phyloP scores from a whole-genome alignment of 2,329 filamentous ascomycete species.

The Myriosclerotinia curreyana region DNA sequence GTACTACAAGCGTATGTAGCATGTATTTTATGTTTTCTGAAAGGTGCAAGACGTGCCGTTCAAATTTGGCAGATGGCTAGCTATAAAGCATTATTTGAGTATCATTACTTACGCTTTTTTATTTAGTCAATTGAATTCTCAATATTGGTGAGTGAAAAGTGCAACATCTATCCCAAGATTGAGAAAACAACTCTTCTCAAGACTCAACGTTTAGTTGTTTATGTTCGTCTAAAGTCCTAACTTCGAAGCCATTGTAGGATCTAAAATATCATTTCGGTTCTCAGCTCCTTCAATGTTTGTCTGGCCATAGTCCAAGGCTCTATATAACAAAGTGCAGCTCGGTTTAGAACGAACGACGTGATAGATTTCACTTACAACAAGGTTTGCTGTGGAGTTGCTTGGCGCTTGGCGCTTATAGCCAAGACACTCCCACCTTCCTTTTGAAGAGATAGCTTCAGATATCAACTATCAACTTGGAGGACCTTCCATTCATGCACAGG shows the following conservation, averaged over 20 bases:
- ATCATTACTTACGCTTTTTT: background rate
- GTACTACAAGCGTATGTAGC: conserved; percentile 41
- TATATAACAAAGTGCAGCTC: background rate
- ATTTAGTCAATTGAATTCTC: background rate
- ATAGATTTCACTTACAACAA: background rate
- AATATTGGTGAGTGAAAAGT: background rate
- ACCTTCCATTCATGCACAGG: conserved; percentile 17
- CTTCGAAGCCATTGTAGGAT: background rate
- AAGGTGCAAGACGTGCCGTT: conserved; percentile 16
- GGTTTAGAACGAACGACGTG: background rate
- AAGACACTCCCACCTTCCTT: conserved; percentile 15
- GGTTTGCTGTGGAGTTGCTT: conserved; percentile 11
- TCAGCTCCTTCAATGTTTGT: no score
- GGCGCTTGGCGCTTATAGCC: conserved; percentile 14
- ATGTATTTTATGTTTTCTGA: conserved; percentile 35
- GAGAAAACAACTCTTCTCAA: background rate
- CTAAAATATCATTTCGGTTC: no score
- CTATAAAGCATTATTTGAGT: conserved; percentile 6
- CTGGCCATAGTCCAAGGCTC: background rate
- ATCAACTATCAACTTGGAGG: conserved; percentile 7
- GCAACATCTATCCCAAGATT: background rate
- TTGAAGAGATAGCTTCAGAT: conserved; percentile 10
- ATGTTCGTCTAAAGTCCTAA: background rate
- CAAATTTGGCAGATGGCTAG: background rate
- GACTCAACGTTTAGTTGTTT: no score